Evolutionary conservation across 2,329 filamentous ascomycete species (phyloP).

Genomic region (Xylaria multiplex): DNA sequence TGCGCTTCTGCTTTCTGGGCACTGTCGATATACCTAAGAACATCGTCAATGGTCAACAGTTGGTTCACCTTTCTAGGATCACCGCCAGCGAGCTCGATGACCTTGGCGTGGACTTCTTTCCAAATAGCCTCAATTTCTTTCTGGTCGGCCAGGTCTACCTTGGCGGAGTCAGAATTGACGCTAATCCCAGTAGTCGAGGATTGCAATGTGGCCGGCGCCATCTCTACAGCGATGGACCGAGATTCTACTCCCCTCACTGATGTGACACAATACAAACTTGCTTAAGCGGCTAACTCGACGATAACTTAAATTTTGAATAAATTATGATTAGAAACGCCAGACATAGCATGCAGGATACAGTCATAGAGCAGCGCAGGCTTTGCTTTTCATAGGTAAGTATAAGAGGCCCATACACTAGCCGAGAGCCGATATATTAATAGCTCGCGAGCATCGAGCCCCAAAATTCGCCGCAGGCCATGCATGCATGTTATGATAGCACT

Average conservation of each 20-base stretch:
- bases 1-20: conserved; percentile 45
- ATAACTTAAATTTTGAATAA: conserved; percentile 2
- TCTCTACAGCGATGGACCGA: conserved; percentile 19
- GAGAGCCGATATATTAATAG: conserved; percentile 33
- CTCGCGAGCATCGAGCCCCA: conserved; percentile 20
- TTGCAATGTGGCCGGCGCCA: conserved; percentile 42
- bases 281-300: not conserved
- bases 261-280: not conserved
- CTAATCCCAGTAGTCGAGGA: conserved; percentile 38
- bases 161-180: conserved; percentile 37
- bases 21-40: conserved; percentile 47
- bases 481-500: conserved; percentile 1
- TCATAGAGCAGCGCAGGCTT: not conserved
- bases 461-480: conserved; percentile 15
- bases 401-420: not conserved
- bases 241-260: not conserved
- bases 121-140: conserved; percentile 49
- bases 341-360: not conserved
- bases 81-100: conserved; percentile 48
- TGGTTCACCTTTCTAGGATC: conserved; percentile 43
- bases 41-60: conserved; percentile 45
- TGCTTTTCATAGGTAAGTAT: not conserved
- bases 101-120: conserved; percentile 49
- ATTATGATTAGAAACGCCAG: not conserved
- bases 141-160: conserved; percentile 43